phyloP scores from a whole-genome alignment of 306 rosid species.

The Quercus berberidifolia region DNA sequence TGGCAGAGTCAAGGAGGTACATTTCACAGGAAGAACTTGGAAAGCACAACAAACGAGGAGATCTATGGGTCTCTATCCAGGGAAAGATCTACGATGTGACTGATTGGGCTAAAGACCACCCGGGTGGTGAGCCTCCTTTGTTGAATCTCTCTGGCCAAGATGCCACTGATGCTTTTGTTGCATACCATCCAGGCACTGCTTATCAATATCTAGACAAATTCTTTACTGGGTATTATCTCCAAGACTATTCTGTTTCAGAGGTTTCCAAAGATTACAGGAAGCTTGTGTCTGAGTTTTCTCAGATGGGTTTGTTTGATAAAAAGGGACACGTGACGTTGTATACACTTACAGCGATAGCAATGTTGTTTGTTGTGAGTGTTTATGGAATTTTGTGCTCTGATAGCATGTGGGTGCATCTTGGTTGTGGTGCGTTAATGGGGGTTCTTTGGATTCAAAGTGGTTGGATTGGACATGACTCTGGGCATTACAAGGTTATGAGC shows the following conservation, averaged over 20 bases:
- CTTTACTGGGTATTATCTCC: slow-evolving; percentile 57
- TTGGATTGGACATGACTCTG: slow-evolving; percentile 76
- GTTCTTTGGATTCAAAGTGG: slow-evolving; percentile 67
- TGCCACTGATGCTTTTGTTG: slow-evolving; percentile 71
- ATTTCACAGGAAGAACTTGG: slow-evolving; percentile 47
- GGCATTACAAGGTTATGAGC: slow-evolving; percentile 54
- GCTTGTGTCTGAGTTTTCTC: slow-evolving; percentile 42
- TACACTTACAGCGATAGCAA: slow-evolving; percentile 30
- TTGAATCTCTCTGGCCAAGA: slow-evolving; percentile 69
- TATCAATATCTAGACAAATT: slow-evolving; percentile 58
- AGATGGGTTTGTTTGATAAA: slow-evolving; percentile 62
- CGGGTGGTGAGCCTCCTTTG: slow-evolving; percentile 62
- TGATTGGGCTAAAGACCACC: slow-evolving; percentile 52
- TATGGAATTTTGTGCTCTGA: slow-evolving; percentile 48
- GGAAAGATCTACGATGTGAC: slow-evolving; percentile 71
- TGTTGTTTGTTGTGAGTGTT: slow-evolving; percentile 39
- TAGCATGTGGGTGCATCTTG: slow-evolving; percentile 52
- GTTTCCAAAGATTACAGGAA: slow-evolving; percentile 65
- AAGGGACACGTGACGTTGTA: slow-evolving; percentile 41
- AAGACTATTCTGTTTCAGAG: slow-evolving; percentile 51
- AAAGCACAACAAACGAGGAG: slow-evolving; percentile 43
- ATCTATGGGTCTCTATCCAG: slow-evolving; percentile 73
- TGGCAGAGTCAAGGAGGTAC: slow-evolving; percentile 37
- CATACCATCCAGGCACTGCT: slow-evolving; percentile 66
- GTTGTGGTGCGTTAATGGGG: slow-evolving; percentile 42